phyloP scores from a whole-genome alignment of 2,329 filamentous ascomycete species.

The Penicillium freii region DNA sequence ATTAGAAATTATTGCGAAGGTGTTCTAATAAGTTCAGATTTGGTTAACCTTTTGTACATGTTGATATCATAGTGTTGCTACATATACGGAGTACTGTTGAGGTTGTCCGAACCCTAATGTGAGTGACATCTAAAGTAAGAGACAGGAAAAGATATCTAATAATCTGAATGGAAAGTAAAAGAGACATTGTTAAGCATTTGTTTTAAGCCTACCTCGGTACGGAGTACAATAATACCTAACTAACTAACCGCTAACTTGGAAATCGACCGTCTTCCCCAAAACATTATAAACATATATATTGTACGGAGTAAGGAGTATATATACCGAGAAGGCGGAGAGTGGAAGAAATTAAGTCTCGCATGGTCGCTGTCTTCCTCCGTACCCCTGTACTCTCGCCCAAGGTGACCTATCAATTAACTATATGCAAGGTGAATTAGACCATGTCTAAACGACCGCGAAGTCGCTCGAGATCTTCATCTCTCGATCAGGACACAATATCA shows the following conservation, averaged over 20 bases:
- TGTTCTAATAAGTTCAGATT: neutral
- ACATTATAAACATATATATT: neutral
- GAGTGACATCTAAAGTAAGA: neutral
- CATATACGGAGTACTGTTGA: too few relatives aligned
- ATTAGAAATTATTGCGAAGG: neutral
- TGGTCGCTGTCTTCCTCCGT: constrained; percentile 1
- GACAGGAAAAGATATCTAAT: too few relatives aligned
- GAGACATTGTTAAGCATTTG: neutral
- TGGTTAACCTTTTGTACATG: neutral
- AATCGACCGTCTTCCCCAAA: neutral
- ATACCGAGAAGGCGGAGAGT: constrained; percentile 1
- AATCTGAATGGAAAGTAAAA: neutral
- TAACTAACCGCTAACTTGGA: neutral
- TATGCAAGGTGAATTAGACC: constrained; percentile 15
- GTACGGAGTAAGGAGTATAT: neutral
- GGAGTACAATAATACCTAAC: too few relatives aligned
- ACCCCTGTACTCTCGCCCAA: constrained; percentile 17
- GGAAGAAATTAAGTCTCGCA: neutral
- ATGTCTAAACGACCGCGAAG: constrained; percentile 63
- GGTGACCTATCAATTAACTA: constrained; percentile 23
- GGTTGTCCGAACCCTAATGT: neutral
- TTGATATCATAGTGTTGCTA: neutral
- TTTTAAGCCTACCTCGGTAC: neutral
- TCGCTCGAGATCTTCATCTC: constrained; percentile 47
- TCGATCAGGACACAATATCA: constrained; percentile 29